A percentile compares a stretch with the other conserved stretches of the same genome.
Evolutionary conservation across 2,329 filamentous ascomycete genomes (phyloP).

Genomic region (Penicillium brasilianum): DNA sequence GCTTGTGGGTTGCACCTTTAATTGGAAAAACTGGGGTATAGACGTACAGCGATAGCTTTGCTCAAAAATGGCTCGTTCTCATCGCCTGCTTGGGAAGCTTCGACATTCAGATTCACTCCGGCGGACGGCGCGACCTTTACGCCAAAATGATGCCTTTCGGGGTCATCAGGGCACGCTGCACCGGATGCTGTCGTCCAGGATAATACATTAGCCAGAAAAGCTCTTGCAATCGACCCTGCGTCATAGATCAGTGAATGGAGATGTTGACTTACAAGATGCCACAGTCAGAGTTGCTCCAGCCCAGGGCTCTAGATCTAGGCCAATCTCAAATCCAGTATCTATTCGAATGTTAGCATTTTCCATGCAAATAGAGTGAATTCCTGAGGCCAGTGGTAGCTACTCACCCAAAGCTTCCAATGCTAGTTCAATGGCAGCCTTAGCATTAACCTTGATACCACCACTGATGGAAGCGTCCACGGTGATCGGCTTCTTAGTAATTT

Average conservation of each 20-base stretch:
- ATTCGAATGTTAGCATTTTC: not conserved
- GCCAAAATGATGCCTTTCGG: not conserved
- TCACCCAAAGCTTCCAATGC: slow-evolving; percentile 7
- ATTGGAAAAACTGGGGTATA: not conserved
- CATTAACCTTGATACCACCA: not conserved
- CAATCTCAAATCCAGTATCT: slow-evolving; percentile 4
- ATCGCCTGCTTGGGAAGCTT: slow-evolving; percentile 3
- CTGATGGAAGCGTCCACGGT: slow-evolving; percentile 3
- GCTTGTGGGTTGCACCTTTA: not conserved
- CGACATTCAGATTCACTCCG: slow-evolving; percentile 2
- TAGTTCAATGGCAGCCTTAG: not conserved
- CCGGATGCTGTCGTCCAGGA: not conserved
- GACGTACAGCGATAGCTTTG: slow-evolving; percentile 7
- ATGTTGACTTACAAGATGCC: not conserved
- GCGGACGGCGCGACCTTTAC: not conserved
- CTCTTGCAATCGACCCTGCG: too few relatives aligned
- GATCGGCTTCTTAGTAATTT: not conserved
- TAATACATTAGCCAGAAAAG: not conserved
- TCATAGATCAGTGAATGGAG: not conserved
- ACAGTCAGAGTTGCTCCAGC: not conserved
- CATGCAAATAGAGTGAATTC: not conserved
- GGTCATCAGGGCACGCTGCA: not conserved
- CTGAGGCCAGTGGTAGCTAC: not conserved
- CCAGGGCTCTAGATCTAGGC: not conserved
- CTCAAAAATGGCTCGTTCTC: not conserved